phyloP scores from a whole-genome alignment of 2,329 filamentous ascomycete species.

The Sporothrix globosa region DNA sequence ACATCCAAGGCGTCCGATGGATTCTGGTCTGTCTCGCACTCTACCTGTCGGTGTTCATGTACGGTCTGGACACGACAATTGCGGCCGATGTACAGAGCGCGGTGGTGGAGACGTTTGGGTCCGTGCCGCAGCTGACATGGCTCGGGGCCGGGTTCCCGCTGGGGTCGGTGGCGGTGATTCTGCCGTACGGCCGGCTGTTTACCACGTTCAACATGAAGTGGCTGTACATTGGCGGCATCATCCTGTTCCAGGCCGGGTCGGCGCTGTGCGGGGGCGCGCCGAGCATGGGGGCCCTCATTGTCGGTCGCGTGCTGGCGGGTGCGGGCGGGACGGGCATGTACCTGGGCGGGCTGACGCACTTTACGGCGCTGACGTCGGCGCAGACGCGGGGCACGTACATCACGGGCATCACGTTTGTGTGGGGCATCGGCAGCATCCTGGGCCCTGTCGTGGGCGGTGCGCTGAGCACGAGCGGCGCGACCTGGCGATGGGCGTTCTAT shows the following conservation, averaged over 20 bases:
- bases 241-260: constrained; percentile 38
- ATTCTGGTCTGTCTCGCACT: constrained; percentile 7
- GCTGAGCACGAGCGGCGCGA: constrained; percentile 40
- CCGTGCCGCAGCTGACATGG: constrained; percentile 48
- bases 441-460: constrained; percentile 32
- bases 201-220: constrained; percentile 50
- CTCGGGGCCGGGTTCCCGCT: constrained; percentile 46
- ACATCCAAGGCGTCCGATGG: constrained; percentile 16
- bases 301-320: constrained; percentile 50
- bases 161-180: constrained; percentile 44
- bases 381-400: constrained; percentile 30
- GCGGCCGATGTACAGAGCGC: constrained; percentile 49
- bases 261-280: constrained; percentile 48
- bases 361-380: constrained; percentile 21
- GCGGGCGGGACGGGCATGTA: constrained; percentile 49
- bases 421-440: constrained; percentile 31
- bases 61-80: constrained; percentile 25
- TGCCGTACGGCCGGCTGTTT: constrained; percentile 45
- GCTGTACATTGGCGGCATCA: constrained; percentile 39
- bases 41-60: constrained; percentile 25
- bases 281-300: constrained; percentile 50
- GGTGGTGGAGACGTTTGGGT: constrained; percentile 45
- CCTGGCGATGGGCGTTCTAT: constrained; percentile 52
- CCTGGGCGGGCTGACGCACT: constrained; percentile 36
- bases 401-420: constrained; percentile 24